Evolutionary conservation across 2,329 filamentous ascomycete genomes (phyloP).

Genomic region (Emericellopsis cladophorae): DNA sequence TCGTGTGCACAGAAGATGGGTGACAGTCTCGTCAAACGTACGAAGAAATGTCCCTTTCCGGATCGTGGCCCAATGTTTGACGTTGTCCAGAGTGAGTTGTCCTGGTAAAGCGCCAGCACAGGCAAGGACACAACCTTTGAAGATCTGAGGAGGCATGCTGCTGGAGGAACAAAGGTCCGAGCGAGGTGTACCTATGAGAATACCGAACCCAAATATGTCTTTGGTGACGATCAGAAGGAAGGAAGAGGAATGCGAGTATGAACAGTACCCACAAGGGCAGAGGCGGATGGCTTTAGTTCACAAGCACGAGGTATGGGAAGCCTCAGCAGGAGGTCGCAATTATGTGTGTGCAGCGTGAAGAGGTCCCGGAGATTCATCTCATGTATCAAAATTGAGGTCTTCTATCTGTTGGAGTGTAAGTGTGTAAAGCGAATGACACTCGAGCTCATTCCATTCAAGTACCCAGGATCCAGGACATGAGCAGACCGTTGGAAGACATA

Average conservation of each 20-base stretch:
- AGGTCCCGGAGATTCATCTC: too few relatives aligned
- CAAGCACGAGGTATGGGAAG: too few relatives aligned
- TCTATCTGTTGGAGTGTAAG: not conserved
- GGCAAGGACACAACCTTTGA: conserved; percentile 41
- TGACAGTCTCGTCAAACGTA: conserved; percentile 41
- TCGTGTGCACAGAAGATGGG: conserved; percentile 59
- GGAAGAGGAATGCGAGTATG: too few relatives aligned
- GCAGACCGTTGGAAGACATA: conserved; percentile 1
- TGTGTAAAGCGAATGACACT: too few relatives aligned
- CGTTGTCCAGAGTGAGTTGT: conserved; percentile 34
- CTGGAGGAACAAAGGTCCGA: too few relatives aligned
- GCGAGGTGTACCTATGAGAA: too few relatives aligned
- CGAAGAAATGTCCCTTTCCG: conserved; percentile 47
- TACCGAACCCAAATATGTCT: too few relatives aligned
- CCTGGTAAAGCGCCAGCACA: conserved; percentile 44
- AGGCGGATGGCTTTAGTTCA: too few relatives aligned
- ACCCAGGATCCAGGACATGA: not conserved
- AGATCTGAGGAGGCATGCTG: conserved; percentile 24
- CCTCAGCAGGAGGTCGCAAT: too few relatives aligned
- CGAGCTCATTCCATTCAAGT: not conserved
- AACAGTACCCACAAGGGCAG: too few relatives aligned
- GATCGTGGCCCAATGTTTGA: conserved; percentile 51
- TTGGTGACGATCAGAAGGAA: too few relatives aligned
- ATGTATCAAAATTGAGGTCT: not conserved
- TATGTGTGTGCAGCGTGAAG: too few relatives aligned